Evolutionary conservation across 1,284 basidiomycete genomes (phyloP).

Genomic region (Ganoderma meredithae): DNA sequence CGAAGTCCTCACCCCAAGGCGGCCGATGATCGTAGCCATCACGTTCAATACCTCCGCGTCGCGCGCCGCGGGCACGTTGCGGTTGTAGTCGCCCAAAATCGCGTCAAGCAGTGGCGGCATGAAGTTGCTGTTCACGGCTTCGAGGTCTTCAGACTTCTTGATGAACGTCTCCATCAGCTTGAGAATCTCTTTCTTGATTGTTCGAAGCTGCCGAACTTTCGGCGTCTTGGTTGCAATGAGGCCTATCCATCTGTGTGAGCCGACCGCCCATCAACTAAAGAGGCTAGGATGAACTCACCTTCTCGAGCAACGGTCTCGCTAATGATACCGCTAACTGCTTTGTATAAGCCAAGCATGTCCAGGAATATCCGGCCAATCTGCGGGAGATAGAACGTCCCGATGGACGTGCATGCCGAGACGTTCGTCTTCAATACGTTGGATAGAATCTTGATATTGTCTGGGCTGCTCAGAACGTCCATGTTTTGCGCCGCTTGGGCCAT

Average conservation of each 20-base stretch:
- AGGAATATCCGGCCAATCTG: slow-evolving; percentile 97
- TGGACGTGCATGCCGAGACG: slow-evolving; percentile 96
- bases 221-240: slow-evolving; percentile 97
- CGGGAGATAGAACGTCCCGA: slow-evolving; percentile 96
- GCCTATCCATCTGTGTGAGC: slow-evolving; percentile 53
- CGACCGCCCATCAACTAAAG: slow-evolving; percentile 9
- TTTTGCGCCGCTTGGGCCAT: slow-evolving; percentile 97
- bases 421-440: slow-evolving; percentile 99
- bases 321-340: slow-evolving; percentile 97
- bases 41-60: slow-evolving; percentile 99
- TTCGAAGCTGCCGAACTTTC: slow-evolving; percentile 93
- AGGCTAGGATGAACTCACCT: slow-evolving; percentile 54
- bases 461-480: slow-evolving; percentile 90
- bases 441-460: slow-evolving; percentile 97
- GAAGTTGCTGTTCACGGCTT: slow-evolving; percentile 90
- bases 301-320: slow-evolving; percentile 91
- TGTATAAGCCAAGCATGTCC: slow-evolving; percentile 98
- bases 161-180: slow-evolving; percentile 98
- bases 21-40: slow-evolving; percentile 94
- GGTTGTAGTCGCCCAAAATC: slow-evolving; percentile 95
- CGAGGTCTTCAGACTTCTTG: slow-evolving; percentile 95
- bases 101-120: slow-evolving; percentile 97
- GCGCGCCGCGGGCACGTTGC: slow-evolving; percentile 92
- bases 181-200: slow-evolving; percentile 99
- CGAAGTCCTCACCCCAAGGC: slow-evolving; percentile 74